These are phyloP conservation scores for Phalaenopsis hybrid DNA, from an alignment of 116 monocot genomes.

Conservation along the genomic window DNA sequence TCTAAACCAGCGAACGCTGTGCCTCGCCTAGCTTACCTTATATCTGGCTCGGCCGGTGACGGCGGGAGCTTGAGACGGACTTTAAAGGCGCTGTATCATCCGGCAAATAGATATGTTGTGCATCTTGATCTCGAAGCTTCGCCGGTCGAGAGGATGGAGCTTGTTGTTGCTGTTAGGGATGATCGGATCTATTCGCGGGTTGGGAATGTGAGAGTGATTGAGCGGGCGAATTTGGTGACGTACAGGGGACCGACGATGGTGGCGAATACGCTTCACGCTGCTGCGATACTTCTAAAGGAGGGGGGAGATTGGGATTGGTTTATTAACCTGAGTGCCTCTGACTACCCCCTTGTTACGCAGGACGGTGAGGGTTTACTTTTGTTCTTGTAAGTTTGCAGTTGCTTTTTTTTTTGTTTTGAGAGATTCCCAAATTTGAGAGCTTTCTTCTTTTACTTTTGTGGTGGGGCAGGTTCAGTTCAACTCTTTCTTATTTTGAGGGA, in stretches of 20 bases:
- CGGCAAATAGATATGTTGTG: slow-evolving; percentile 32
- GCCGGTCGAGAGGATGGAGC: slow-evolving; percentile 29
- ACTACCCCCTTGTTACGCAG: slow-evolving; percentile 46
- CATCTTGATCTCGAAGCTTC: slow-evolving; percentile 47
- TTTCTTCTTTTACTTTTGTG: background rate
- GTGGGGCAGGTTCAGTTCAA: background rate
- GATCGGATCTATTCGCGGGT: slow-evolving; percentile 26
- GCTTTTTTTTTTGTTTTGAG: background rate
- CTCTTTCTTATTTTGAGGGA: background rate
- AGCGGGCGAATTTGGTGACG: slow-evolving; percentile 44
- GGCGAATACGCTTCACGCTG: slow-evolving; percentile 49
- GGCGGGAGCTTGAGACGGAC: slow-evolving; percentile 29
- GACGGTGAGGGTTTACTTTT: slow-evolving; percentile 25
- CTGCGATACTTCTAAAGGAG: slow-evolving; percentile 37
- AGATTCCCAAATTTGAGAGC: background rate
- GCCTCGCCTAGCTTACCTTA: slow-evolving; percentile 39
- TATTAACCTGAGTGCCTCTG: slow-evolving; percentile 45
- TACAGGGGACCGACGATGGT: slow-evolving; percentile 53
- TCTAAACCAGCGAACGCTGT: background rate
- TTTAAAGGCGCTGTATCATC: slow-evolving; percentile 37
- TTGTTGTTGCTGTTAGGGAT: slow-evolving; percentile 15
- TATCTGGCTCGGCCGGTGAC: slow-evolving; percentile 46
- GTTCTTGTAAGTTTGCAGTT: background rate
- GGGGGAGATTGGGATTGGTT: slow-evolving; percentile 55
- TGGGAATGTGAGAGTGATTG: slow-evolving; percentile 34